Evolutionary conservation across 2,329 filamentous ascomycete genomes (phyloP), one percentile per base, ranked within the genome.

Genomic region (Colletotrichum graminicola): DNA sequence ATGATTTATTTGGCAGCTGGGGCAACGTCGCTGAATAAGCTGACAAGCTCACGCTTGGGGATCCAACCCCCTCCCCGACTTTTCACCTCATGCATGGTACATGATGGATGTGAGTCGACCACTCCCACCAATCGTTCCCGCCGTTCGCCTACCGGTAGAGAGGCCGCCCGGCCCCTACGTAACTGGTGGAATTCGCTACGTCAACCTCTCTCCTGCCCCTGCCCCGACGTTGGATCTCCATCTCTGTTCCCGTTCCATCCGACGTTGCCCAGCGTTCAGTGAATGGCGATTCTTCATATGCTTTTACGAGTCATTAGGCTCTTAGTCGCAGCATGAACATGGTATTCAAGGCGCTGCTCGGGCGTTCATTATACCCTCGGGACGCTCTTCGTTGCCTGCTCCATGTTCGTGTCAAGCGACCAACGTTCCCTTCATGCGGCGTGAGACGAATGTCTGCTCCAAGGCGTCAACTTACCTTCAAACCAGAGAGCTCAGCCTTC

Each of bases 281-380:
- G 41, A 65, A 68, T 23, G 65, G 16, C 65, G 59, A 32, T 32
- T 68, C 62, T 63, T 12, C 2, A 47, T 23, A 3, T n/a, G 43
- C 56, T 29, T 59, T 32, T 21, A 67, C 68, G 68, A 68, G 68
- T 68, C 68, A 63, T 62, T 59, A 52, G 29, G 36, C 68, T 63
- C 29, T 47, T 18, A 45, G 47, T 54, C 47, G 34, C 61, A 23
- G 32, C 34, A 47, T 16, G 43, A 12, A 36, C 39, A 23, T 57
- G 51, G 12, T 41, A 26, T 51, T 55, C 51, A 43, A 61, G 26
- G 23, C 29, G 29, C 14, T 43, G 21, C 36, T 36, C 21, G 26
- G 41, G 45, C 21, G n/a, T 47, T 43, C 61, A 36, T 52, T 26
- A 39, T 51, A n/a, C 59, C 21, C 43, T 32, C 7, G 29, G 14